Conservation (phyloP, 2,329 filamentous ascomycete species). For the Xylariaceae sp. region DNA sequence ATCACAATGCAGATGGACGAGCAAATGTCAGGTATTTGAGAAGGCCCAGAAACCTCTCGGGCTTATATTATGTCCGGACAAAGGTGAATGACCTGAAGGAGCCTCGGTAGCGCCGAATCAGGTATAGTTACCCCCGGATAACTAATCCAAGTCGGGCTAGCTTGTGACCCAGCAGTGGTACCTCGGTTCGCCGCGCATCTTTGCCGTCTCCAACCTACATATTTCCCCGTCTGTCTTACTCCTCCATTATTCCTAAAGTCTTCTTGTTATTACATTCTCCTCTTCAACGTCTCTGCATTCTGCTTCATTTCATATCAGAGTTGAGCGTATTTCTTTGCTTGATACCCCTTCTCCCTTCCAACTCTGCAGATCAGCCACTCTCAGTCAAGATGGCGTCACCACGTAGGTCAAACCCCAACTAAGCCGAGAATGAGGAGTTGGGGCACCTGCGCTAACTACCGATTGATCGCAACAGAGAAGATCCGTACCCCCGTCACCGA, state of each 20-base stretch:
- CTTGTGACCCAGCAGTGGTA: conserved; percentile 10
- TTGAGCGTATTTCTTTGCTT: not conserved
- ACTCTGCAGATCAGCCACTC: not conserved
- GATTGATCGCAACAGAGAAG: conserved; percentile 65
- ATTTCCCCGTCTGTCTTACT: conserved; percentile 1
- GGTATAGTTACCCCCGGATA: conserved; percentile 6
- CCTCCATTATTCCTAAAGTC: not conserved
- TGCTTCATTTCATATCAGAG: not conserved
- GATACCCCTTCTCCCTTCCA: not conserved
- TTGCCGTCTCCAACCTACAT: conserved; percentile 17
- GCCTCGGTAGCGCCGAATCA: conserved; percentile 17
- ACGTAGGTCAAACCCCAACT: conserved; percentile 35
- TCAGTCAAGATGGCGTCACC: conserved; percentile 44
- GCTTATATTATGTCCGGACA: not conserved
- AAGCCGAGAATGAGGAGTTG: conserved; percentile 3
- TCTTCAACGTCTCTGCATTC: not conserved
- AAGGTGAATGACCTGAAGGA: not conserved
- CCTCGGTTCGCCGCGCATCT: conserved; percentile 34
- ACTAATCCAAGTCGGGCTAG: conserved; percentile 23
- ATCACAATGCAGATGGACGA: too few species aligned
- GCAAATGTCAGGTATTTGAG: too few species aligned
- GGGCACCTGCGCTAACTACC: conserved; percentile 26
- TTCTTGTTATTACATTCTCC: not conserved
- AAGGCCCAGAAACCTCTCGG: too few species aligned
- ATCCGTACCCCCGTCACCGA: conserved; percentile 93